These are phyloP conservation scores for Silene vulgaris DNA, from an alignment of 179 eudicot species.

Conservation along the genomic window DNA sequence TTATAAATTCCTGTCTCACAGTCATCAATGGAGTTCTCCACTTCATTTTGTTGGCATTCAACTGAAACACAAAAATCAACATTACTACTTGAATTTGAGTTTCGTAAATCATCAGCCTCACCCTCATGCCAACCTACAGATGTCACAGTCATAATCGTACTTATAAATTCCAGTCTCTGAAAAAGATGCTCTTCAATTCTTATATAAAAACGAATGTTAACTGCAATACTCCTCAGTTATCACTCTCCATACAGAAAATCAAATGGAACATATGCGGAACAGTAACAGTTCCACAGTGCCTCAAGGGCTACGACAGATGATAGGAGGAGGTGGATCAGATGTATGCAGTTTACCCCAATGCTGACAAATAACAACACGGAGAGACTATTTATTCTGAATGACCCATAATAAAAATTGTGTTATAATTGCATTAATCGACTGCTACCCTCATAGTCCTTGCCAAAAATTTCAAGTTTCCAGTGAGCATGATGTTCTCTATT, in stretches of 20 bases:
- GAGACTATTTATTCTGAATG: neutral
- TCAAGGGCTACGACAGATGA: neutral
- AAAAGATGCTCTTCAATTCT: neutral
- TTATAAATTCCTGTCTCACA: neutral
- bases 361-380: neutral
- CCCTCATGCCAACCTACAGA: neutral
- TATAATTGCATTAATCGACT: neutral
- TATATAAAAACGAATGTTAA: neutral
- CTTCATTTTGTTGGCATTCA: slow-evolving; percentile 10
- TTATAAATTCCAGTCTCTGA: neutral
- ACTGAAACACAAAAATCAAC: slow-evolving; percentile 4
- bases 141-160: neutral
- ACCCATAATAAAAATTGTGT: neutral
- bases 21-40: slow-evolving; percentile 2
- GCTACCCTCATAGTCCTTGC: neutral
- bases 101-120: neutral
- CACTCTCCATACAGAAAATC: neutral
- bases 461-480: neutral
- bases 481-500: neutral
- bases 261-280: neutral
- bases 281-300: neutral
- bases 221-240: neutral
- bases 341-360: too few relatives aligned
- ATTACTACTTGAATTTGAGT: slow-evolving; percentile 3
- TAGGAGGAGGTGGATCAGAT: neutral